Base-by-base conservation (phyloP, 192 early-diverging fungal genomes). In the Backusella circina region DNA sequence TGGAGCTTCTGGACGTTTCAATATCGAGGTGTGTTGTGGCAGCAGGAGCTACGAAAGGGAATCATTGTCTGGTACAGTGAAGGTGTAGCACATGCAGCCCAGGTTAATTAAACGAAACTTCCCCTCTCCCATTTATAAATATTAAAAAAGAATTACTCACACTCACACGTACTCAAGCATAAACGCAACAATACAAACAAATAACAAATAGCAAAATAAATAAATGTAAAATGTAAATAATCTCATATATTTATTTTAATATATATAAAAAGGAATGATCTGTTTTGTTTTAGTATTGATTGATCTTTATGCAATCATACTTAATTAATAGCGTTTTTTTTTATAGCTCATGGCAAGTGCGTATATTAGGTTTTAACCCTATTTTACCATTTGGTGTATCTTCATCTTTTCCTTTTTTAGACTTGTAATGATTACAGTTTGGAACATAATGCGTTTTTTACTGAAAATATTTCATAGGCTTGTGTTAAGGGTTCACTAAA, bases 1-100 rank as follows among this genome's bases (percentile, higher is more conserved):
- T 88, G 85, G 84, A 86, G 85, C 15, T 88, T 88, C 61, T 88
- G 86, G 86, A 88, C 86, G 0, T 88, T 88, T 36, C 86, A 88
- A 51, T 88, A 88, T 71, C 77, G 84, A 37, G 86, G 85, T 0
- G 80, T 88, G 33, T 67, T 86, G 31, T 88, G 86, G 86, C 81
- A 83, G 38, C 79, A 83, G 76, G 86, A 88, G 67, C 36, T 84
- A 54, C 81, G 82, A 57, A 86, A 88, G 71, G 86, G 86, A 23
- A 80, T 84, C 70, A 83, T 83, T 26, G 86, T 88, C 37, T 88
- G 86, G 86, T 75, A 61, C 39, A 75, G 73, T 47, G 78, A 80
- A 41, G 78, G 73, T 47, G 32, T 72, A 6, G 70, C 74, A 57
- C 41, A 47, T 26, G 74, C 73, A 26, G 73, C 67, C 31, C 57